Base-by-base conservation (phyloP, 148 eudicot species). In the Chenopodium quinoa region DNA sequence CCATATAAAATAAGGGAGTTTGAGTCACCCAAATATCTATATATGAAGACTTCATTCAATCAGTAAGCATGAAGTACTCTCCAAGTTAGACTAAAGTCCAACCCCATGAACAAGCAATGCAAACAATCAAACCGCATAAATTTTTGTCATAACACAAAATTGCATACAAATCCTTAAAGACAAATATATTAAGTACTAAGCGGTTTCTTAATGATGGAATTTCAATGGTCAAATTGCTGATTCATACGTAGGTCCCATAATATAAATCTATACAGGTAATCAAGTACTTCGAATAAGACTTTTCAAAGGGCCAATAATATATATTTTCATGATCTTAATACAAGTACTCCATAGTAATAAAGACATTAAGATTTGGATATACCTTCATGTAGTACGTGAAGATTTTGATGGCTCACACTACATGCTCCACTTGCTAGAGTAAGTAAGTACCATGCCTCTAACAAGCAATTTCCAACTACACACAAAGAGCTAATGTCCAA, bases 391-490 rank as follows among this genome's bases (percentile, higher is more conserved):
- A 50, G 13, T 25, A 65, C 69, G 31, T 65, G 69, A 65, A 65
- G 29, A 1, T n/a, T n/a, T 19, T 65, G 69, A 65, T 65, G 54
- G 63, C 14, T 29, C 47, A 75, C 32, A 32, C 13, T 40, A 40
- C 44, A 40, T 40, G 67, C 32, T 72, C 73, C 54, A 62, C 70
- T 63, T 60, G 78, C 31, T 48, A 19, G 32, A 47, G 50, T 47
- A 7, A 1, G 1, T 47, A 7, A 7, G 54, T 47, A 50, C 12
- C 19, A 31, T 69, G 23, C 9, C 56, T 34, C 48, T n/a, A 50
- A 66, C 79, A 52, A 75, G 25, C 77, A 80, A 73, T 16, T 63
- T 27, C 50, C 27, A 52, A 32, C 12, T 46, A 65, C 44, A 74
- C 46, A 4, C 23, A 50, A 32, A 81, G 44, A 27, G 25, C 75